phyloP scores from a whole-genome alignment of 1,139 yeast genomes.

The Blastobotrys serpentis region DNA sequence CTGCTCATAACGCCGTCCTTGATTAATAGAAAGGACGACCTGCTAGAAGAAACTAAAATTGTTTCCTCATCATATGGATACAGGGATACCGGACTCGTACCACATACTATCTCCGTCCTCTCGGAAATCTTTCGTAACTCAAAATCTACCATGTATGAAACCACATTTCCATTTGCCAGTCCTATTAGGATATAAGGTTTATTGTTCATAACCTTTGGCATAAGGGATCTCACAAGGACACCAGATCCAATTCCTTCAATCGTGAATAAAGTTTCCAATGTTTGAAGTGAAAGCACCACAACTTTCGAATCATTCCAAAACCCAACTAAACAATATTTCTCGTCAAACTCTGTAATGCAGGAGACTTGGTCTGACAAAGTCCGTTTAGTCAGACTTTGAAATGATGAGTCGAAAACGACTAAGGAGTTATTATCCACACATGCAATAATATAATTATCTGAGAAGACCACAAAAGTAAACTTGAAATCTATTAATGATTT shows the following conservation, averaged over 20 bases:
- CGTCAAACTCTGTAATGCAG: constrained; percentile 5
- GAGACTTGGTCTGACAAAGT: constrained; percentile 1
- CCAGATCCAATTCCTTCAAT: not conserved
- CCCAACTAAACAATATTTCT: constrained; percentile 1
- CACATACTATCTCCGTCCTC: not conserved
- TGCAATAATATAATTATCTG: not conserved
- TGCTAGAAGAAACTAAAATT: constrained; percentile 1
- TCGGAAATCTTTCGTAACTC: not conserved
- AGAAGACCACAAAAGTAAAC: not conserved
- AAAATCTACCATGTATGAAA: not conserved
- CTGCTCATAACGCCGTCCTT: not conserved
- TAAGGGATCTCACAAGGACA: not conserved
- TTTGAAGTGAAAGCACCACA: not conserved
- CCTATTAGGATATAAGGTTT: not conserved
- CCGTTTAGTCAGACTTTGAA: not conserved
- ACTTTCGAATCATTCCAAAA: constrained; percentile 6
- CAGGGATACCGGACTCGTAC: constrained; percentile 3
- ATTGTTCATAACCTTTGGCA: not conserved
- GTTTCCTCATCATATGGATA: not conserved
- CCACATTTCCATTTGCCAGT: constrained; percentile 4
- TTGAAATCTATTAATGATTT: not conserved
- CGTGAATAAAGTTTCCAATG: not conserved
- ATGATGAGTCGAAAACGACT: not conserved
- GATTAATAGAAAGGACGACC: not conserved
- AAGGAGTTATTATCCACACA: not conserved